Base-by-base conservation (phyloP, 1,284 basidiomycete genomes). In the Cutaneotrichosporon mucoides region DNA sequence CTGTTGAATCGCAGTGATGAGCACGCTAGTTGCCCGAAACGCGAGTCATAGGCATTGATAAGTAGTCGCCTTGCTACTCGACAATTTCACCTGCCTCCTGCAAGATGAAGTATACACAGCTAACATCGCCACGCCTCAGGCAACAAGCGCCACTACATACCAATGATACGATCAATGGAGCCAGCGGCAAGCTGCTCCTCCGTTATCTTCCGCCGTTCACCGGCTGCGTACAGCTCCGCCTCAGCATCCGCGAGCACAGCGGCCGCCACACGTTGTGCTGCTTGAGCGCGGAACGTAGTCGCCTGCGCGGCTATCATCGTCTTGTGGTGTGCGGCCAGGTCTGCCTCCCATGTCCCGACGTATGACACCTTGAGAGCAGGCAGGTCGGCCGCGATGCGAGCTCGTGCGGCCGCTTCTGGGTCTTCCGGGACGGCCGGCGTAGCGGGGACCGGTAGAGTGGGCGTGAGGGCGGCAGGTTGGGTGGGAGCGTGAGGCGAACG, bases 171-270 rank as follows among this genome's bases (percentile, higher is more conserved):
- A 5, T 68, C 66, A 10, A 71, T 59, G 24, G 55, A 62, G 7
- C 64, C 63, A 6, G 57, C 56, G 44, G 58, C 51, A 50, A 72
- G 60, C 53, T 70, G 69, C 43, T 53, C 62, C 53, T 73, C 70
- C 33, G 60, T 65, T 1, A 71, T 64, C 53, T 62, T 64, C 38
- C 72, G 60, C 49, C 75, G 61, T 53, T 75, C 73, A 5, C 46
- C 59, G 2, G 71, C 75, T 1, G 71, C 69, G 2, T 62, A 40
- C 6, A 71, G 55, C 56, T 76, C 73, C 16, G 70, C 70, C 63
- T 76, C 75, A 0, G 73, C 75, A 56, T 76, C 73, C 5, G 73
- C 69, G 10, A 75, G 52, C 0, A 72, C 60, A 11, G 68, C 68
- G 3, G 66, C 64, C 0, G 71, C 72, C 33, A 71, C 65, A 15